Evolutionary conservation across 768 basidiomycete genomes (phyloP).

Genomic region (Coprinopsis strossmayeri): DNA sequence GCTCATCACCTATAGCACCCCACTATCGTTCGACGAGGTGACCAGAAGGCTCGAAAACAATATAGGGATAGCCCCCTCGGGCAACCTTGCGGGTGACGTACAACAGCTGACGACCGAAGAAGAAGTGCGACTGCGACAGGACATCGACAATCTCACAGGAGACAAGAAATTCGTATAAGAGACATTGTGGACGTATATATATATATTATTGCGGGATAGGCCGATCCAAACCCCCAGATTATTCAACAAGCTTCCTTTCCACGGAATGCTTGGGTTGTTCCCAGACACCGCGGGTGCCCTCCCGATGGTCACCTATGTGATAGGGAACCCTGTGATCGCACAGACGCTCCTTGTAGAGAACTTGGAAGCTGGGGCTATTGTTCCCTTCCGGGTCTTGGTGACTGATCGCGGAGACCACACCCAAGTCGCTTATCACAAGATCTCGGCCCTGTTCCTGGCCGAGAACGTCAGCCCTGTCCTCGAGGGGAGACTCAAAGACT

Average conservation of each 20-base stretch:
- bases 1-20: no score
- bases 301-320: conserved; percentile 32
- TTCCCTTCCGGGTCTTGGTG: conserved; percentile 43
- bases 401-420: background rate
- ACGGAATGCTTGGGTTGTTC: conserved; percentile 30
- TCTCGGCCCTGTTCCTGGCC: background rate
- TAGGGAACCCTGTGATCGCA: conserved; percentile 48
- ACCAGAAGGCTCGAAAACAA: no score
- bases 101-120: no score
- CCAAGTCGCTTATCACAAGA: background rate
- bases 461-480: background rate
- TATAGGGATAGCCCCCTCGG: no score
- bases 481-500: background rate
- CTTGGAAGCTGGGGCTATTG: conserved; percentile 30
- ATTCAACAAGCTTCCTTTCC: conserved; percentile 31
- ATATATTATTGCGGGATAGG: background rate
- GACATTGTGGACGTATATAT: background rate
- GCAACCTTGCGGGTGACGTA: no score
- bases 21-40: no score
- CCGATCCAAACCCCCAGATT: conserved; percentile 23
- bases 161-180: conserved; percentile 41
- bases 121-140: conserved; percentile 4
- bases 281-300: conserved; percentile 20
- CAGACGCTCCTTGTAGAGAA: conserved; percentile 37
- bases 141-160: conserved; percentile 17